Percentiles rank a stretch among this genome's conserved stretches.
These are phyloP conservation scores for Lipomyces kockii DNA, from an alignment of 805 yeast genomes.

Conservation along the genomic window DNA sequence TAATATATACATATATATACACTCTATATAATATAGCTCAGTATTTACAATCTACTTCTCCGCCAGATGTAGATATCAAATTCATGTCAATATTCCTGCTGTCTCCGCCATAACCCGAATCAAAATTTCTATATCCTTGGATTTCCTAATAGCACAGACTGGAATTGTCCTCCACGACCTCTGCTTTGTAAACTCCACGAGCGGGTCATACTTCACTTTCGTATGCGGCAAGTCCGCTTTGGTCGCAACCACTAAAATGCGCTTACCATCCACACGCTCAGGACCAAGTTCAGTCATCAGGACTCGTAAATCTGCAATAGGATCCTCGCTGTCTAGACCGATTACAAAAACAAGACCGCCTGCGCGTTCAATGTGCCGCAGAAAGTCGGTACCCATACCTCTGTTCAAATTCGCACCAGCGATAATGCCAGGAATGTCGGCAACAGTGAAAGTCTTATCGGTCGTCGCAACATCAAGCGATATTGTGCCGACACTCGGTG, in stretches of 20 bases:
- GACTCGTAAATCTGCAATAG: constrained; percentile 65
- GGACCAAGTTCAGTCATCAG: constrained; percentile 74
- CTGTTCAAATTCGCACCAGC: constrained; percentile 79
- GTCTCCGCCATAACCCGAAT: constrained; percentile 66
- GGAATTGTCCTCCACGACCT: constrained; percentile 77
- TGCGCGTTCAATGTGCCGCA: constrained; percentile 90
- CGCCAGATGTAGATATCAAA: neutral
- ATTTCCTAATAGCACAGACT: constrained; percentile 67
- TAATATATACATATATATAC: neutral
- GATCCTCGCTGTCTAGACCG: constrained; percentile 69
- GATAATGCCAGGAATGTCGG: constrained; percentile 96
- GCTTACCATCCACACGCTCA: constrained; percentile 62
- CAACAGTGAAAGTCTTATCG: constrained; percentile 74
- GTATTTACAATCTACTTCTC: neutral
- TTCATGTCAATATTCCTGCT: constrained; percentile 18
- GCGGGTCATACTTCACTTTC: constrained; percentile 52
- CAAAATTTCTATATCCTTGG: constrained; percentile 71
- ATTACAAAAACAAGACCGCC: constrained; percentile 87
- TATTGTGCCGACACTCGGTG: constrained; percentile 91
- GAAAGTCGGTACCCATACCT: constrained; percentile 93
- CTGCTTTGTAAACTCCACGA: constrained; percentile 45
- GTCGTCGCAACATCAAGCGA: constrained; percentile 61
- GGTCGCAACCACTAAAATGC: constrained; percentile 81
- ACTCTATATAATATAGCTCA: neutral
- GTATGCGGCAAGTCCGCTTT: constrained; percentile 77